Evolutionary conservation across 2,329 filamentous ascomycete species (phyloP).

Genomic region (Pyrenochaeta sp.): DNA sequence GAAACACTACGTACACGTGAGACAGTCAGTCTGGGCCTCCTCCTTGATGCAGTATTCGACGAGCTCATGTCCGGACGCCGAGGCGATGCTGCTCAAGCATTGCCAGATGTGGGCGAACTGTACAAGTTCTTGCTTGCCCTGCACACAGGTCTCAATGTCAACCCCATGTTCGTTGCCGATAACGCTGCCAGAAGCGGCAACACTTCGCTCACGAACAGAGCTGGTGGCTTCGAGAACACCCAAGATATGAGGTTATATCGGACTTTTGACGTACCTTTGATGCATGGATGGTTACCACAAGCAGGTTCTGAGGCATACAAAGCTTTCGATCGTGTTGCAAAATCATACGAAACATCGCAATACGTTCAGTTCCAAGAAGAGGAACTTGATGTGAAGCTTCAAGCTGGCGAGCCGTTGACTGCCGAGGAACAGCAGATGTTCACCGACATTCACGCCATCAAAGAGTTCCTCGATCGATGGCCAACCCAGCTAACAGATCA

Average conservation of each 20-base stretch:
- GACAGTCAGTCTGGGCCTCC: constrained; percentile 82
- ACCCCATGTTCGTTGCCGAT: constrained; percentile 80
- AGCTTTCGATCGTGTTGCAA: constrained; percentile 76
- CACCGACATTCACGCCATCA: constrained; percentile 84
- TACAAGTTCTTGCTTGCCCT: constrained; percentile 87
- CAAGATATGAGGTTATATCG: constrained; percentile 89
- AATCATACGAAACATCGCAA: constrained; percentile 90
- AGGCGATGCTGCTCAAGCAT: constrained; percentile 66
- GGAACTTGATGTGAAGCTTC: constrained; percentile 82
- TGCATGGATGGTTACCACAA: constrained; percentile 92
- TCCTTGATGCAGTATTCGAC: constrained; percentile 90
- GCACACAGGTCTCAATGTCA: constrained; percentile 98
- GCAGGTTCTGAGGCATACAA: constrained; percentile 68
- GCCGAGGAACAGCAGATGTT: constrained; percentile 79
- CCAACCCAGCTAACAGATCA: constrained; percentile 87
- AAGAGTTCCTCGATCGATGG: constrained; percentile 78
- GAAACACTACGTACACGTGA: constrained; percentile 81
- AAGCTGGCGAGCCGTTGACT: constrained; percentile 65
- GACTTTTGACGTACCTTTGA: constrained; percentile 84
- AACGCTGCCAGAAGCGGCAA: constrained; percentile 44
- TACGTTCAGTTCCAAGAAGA: constrained; percentile 88
- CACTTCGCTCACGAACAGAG: constrained; percentile 43
- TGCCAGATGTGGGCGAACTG: constrained; percentile 88
- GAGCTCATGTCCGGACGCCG: constrained; percentile 84
- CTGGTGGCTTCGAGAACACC: constrained; percentile 87